A percentile compares a stretch with the other conserved stretches of the same genome.
Evolutionary conservation across 495 filamentous ascomycete species (phyloP).

Genomic region (Xylaria nigripes): DNA sequence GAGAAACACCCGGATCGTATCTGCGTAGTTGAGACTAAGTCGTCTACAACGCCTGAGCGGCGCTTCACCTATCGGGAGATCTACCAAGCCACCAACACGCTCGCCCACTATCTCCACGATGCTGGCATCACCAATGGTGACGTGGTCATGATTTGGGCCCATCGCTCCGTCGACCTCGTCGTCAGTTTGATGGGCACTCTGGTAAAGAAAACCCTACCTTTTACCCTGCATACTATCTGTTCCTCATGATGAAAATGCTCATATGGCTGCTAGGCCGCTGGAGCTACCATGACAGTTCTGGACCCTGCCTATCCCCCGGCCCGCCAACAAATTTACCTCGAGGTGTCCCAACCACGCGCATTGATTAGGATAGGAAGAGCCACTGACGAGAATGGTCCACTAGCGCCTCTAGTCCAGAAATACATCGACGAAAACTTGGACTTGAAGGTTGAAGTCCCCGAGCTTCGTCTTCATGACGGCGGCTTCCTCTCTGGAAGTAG

Average conservation of each 20-base stretch:
- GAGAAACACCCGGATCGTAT: neutral
- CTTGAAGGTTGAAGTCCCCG: conserved; percentile 70
- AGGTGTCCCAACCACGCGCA: conserved; percentile 74
- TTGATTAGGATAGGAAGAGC: conserved; percentile 76
- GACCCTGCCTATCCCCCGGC: conserved; percentile 85
- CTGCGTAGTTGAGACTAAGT: conserved; percentile 50
- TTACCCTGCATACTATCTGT: neutral
- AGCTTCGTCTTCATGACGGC: conserved; percentile 62
- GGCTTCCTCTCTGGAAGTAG: conserved; percentile 66
- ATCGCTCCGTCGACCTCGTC: conserved; percentile 70
- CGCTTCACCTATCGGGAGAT: conserved; percentile 85
- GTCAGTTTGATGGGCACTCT: conserved; percentile 56
- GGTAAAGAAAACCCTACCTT: conserved; percentile 14
- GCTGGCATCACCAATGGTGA: conserved; percentile 69
- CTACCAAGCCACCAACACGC: conserved; percentile 70
- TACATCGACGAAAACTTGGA: conserved; percentile 69
- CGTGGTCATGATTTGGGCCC: conserved; percentile 86
- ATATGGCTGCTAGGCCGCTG: conserved; percentile 36
- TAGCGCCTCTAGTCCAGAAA: conserved; percentile 59
- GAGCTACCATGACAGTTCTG: conserved; percentile 71
- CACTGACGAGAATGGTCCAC: conserved; percentile 60
- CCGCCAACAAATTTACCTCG: conserved; percentile 82
- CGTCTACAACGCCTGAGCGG: conserved; percentile 48
- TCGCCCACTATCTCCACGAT: conserved; percentile 67
- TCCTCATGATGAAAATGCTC: conserved; percentile 6